These are phyloP conservation scores for Emericellopsis cladophorae DNA, from an alignment of 2,329 filamentous ascomycete genomes.

Conservation along the genomic window DNA sequence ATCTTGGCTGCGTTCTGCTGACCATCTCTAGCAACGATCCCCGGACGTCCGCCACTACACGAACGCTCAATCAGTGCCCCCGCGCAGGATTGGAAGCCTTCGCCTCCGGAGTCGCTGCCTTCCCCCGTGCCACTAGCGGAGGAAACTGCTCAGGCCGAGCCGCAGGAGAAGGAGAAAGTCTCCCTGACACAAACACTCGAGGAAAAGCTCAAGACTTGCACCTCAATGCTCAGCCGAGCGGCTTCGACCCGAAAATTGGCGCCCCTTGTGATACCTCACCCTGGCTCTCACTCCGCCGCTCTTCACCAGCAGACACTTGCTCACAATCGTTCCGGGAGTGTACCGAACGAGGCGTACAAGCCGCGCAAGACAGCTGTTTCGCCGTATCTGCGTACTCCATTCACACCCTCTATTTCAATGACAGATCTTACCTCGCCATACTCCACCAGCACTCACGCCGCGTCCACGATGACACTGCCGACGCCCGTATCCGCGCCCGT, in stretches of 20 bases:
- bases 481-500: constrained; percentile 37
- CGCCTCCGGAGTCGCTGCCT: constrained; percentile 7
- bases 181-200: constrained; percentile 9
- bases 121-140: not conserved
- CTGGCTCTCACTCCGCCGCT: constrained; percentile 6
- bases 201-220: constrained; percentile 10
- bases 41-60: constrained; percentile 49
- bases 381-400: constrained; percentile 29
- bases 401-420: constrained; percentile 12
- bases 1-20: constrained; percentile 4
- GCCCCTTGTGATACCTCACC: constrained; percentile 41
- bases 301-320: constrained; percentile 25
- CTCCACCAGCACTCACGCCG: constrained; percentile 25
- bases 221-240: constrained; percentile 10
- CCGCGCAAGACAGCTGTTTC: constrained; percentile 30
- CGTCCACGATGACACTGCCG: constrained; percentile 26
- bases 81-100: constrained; percentile 33
- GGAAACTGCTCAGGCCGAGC: not conserved
- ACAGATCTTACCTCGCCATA: constrained; percentile 26
- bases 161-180: not conserved
- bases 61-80: constrained; percentile 54
- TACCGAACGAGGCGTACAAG: constrained; percentile 25
- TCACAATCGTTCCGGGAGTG: constrained; percentile 32
- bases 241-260: constrained; percentile 40
- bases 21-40: constrained; percentile 45